A percentile compares a stretch with the other conserved stretches of the same genome.
Conservation (phyloP, 2,329 filamentous ascomycete species). For the Salinomyces thailandicus region DNA sequence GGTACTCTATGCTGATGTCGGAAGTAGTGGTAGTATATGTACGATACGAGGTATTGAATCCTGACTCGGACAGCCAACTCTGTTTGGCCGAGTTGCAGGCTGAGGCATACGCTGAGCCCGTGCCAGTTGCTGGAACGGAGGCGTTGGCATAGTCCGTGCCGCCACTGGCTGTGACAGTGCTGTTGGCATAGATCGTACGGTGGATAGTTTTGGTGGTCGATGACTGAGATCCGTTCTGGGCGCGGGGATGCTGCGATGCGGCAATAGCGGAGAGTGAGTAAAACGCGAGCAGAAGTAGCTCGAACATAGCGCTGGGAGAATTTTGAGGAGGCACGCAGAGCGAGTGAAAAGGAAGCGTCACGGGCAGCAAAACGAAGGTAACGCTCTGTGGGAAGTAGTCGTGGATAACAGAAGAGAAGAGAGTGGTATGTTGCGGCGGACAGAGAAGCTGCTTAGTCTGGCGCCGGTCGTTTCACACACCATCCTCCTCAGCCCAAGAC, state of each 20-base stretch:
- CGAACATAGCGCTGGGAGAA: too few relatives aligned
- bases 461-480: too few relatives aligned
- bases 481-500: too few relatives aligned
- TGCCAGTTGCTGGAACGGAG: background rate
- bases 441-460: too few relatives aligned
- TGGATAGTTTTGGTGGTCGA: background rate
- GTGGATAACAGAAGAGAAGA: too few relatives aligned
- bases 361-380: too few relatives aligned
- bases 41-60: background rate
- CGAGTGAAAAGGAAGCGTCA: too few relatives aligned
- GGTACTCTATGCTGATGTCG: background rate
- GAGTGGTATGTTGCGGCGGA: too few relatives aligned
- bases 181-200: background rate
- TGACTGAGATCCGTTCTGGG: background rate
- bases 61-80: slow-evolving; percentile 1
- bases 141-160: background rate
- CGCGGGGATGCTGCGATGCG: background rate
- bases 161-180: background rate
- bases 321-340: too few relatives aligned
- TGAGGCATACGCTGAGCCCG: background rate
- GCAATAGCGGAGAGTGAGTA: background rate
- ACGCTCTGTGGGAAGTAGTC: too few relatives aligned
- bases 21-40: slow-evolving; percentile 1
- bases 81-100: slow-evolving; percentile 3
- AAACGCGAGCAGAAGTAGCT: background rate